Conservation (phyloP, 257 asterid genomes). For the Forsythia suspensa region DNA sequence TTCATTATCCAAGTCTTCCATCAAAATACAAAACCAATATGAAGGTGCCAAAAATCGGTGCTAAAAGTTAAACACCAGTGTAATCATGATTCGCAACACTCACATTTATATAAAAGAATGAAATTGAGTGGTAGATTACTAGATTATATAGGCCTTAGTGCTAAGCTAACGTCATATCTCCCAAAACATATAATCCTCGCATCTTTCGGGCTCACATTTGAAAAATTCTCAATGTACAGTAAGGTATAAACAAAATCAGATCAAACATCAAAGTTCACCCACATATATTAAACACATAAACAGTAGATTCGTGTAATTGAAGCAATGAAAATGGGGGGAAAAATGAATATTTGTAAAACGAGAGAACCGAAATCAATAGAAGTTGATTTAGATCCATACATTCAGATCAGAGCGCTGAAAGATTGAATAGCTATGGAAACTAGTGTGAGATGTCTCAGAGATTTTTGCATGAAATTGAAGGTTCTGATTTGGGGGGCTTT, state of each 20-base stretch:
- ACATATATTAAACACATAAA: no score
- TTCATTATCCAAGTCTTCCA: no score
- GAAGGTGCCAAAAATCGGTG: no score
- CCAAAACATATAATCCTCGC: background rate
- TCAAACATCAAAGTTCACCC: background rate
- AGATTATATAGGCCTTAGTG: background rate
- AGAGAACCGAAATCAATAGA: no score
- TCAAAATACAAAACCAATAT: no score
- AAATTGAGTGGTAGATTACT: background rate
- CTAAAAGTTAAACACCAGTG: background rate
- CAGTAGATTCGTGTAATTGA: no score
- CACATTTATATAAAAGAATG: background rate
- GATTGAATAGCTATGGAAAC: background rate
- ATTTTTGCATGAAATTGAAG: conserved; percentile 8
- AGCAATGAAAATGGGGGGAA: no score
- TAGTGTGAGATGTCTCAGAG: no score
- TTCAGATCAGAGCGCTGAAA: background rate
- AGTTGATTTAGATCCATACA: no score
- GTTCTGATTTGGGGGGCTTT: background rate
- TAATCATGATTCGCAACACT: background rate
- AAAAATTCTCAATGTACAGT: background rate
- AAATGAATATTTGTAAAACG: no score
- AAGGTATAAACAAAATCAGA: conserved; percentile 16
- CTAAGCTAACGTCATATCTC: conserved; percentile 21
- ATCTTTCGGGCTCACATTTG: background rate